Conservation (phyloP, 2,329 filamentous ascomycete species). For the Biscogniauxia mediterranea region DNA sequence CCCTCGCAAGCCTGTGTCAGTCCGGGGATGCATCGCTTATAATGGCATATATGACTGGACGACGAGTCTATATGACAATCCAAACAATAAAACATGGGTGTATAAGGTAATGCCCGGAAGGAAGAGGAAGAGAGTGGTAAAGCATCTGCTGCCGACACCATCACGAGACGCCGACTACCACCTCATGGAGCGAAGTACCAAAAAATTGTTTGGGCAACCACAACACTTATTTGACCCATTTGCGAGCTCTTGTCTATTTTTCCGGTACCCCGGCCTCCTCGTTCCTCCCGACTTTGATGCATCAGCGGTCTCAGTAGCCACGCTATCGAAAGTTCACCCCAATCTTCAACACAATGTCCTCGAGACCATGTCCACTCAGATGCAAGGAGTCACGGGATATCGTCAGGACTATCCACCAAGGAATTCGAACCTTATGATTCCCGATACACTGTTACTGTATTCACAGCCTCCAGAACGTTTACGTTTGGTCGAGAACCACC, state of each 20-base stretch:
- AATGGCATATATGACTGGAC: constrained; percentile 67
- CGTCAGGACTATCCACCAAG: constrained; percentile 47
- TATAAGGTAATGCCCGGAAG: too few species aligned
- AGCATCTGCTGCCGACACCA: constrained; percentile 7
- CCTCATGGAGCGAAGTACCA: constrained; percentile 36
- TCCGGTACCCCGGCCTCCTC: constrained; percentile 50
- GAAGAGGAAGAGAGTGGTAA: background rate
- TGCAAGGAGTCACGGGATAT: background rate
- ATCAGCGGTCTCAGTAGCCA: constrained; percentile 29
- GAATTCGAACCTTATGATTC: constrained; percentile 47
- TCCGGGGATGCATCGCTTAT: constrained; percentile 54
- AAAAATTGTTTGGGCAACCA: constrained; percentile 48
- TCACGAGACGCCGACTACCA: constrained; percentile 36
- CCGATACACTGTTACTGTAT: constrained; percentile 48
- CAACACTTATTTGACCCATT: constrained; percentile 57
- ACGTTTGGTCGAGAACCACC: constrained; percentile 13
- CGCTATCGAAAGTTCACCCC: constrained; percentile 22
- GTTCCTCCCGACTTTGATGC: constrained; percentile 45
- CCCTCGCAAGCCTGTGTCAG: constrained; percentile 40
- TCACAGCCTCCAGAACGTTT: constrained; percentile 32
- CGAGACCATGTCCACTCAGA: background rate
- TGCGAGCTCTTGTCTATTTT: constrained; percentile 57
- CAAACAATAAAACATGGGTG: constrained; percentile 35
- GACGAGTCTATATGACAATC: constrained; percentile 54
- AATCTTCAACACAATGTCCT: constrained; percentile 2